Base-by-base conservation (phyloP, 441 rosid species). In the Brassica balearica region DNA sequence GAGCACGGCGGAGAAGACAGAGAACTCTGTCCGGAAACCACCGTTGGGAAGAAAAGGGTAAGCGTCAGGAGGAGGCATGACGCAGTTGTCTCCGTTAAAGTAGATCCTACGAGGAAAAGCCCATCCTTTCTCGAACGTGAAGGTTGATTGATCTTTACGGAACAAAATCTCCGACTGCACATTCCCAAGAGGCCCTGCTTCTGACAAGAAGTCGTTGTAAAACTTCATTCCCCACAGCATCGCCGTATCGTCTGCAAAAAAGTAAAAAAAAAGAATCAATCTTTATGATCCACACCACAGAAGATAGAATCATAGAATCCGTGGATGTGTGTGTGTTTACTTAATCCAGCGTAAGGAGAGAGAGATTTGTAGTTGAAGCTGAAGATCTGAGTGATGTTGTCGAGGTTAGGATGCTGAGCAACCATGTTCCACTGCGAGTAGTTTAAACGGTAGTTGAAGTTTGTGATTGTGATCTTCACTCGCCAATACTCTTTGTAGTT, bases 1-100 rank as follows among this genome's bases (percentile, higher is more conserved):
- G 38, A 34, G 38, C 2, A 34, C 8, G 38, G 38, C 8, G 38
- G 38, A 6, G 38, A 34, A 34, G 34, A 29, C 34, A 5, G 34
- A 29, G 34, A 29, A 5, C 6, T 29, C 34, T 29, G 34, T 5
- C 6, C 34, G 34, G 34, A 6, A 27, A 17, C 1, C 5, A 55
- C 81, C 88, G 76, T 86, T 95, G 6, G 99, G 98, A 80, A 89
- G 80, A 88, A 93, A 93, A 36, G 99, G 99, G 80, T 95, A 95
- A 69, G 91, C 78, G 73, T 93, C 99, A 17, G 99, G 99, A 63
- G 96, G 89, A 34, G 98, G 99, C 99, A 95, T 93, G 25, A 95
- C 99, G 58, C 99, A 95, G 22, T 93, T 90, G 65, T 95, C 98
- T 7, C 99, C 98, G 41, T 95, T 95, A 66, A 93, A 95, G 79